Percentiles rank a stretch among this genome's conserved stretches.
phyloP scores from a whole-genome alignment of 495 filamentous ascomycete species.

The Penicillium dipodomyicola region DNA sequence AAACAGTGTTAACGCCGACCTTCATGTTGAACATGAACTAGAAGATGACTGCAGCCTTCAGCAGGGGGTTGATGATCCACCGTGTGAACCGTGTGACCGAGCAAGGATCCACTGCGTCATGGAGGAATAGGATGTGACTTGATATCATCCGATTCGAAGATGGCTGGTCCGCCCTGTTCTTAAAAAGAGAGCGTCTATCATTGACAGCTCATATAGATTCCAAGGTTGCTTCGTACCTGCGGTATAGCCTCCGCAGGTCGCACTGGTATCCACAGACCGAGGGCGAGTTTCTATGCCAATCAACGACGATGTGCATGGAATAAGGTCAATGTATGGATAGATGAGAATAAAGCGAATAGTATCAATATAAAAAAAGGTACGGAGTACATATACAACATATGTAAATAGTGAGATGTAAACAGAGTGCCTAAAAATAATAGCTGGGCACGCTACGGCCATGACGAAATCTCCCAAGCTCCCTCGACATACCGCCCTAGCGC shows the following conservation, averaged over 20 bases:
- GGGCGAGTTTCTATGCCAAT: background rate
- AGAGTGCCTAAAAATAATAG: slow-evolving; percentile 4
- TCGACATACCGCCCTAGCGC: slow-evolving; percentile 3
- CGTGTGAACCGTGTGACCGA: slow-evolving; percentile 10
- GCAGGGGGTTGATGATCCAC: slow-evolving; percentile 5
- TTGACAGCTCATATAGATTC: slow-evolving; percentile 6
- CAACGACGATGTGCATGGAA: background rate
- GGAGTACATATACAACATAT: too few species aligned
- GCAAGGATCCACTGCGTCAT: slow-evolving; percentile 6
- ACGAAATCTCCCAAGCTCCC: slow-evolving; percentile 8
- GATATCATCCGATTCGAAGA: slow-evolving; percentile 16
- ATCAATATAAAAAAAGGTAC: background rate
- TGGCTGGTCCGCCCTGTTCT: background rate
- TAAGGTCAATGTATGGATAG: too few species aligned
- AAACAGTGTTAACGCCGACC: background rate
- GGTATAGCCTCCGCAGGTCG: slow-evolving; percentile 10
- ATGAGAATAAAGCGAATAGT: background rate
- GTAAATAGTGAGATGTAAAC: background rate
- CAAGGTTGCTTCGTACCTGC: slow-evolving; percentile 8
- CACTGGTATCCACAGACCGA: background rate
- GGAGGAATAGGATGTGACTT: slow-evolving; percentile 8
- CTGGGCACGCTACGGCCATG: slow-evolving; percentile 3
- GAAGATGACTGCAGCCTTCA: slow-evolving; percentile 11
- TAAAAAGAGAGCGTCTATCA: background rate
- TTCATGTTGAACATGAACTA: background rate